Conservation (phyloP, 352 stramenopile genomes). For the Phytopythium helicoides region DNA sequence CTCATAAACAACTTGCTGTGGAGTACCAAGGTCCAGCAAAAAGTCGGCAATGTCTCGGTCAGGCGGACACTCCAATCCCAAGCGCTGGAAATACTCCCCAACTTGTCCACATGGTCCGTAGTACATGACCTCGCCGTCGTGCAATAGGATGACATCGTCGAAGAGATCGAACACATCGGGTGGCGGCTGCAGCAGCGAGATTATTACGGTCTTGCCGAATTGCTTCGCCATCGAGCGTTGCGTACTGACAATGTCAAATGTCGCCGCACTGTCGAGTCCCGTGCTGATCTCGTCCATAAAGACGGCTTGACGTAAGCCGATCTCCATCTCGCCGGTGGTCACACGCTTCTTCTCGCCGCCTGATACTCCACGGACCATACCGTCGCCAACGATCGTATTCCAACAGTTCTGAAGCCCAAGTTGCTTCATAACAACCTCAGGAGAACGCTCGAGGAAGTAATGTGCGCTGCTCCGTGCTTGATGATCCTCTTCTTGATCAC, state of each 20-base stretch:
- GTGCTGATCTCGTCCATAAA: constrained; percentile 82
- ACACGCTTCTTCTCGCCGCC: constrained; percentile 77
- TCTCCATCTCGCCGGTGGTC: constrained; percentile 78
- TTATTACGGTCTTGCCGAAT: constrained; percentile 43
- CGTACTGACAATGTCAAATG: constrained; percentile 41
- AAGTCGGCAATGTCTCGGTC: constrained; percentile 40
- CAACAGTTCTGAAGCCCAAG: constrained; percentile 40
- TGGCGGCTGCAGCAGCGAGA: constrained; percentile 79
- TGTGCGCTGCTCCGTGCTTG: no score
- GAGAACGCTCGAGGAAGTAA: constrained; percentile 24
- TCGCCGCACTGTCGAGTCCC: constrained; percentile 54
- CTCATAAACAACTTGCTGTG: constrained; percentile 40
- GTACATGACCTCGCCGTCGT: constrained; percentile 42
- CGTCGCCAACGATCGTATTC: constrained; percentile 58
- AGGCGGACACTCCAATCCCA: constrained; percentile 33
- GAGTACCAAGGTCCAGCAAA: constrained; percentile 39
- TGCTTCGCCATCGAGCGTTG: constrained; percentile 23
- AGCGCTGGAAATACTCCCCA: constrained; percentile 33
- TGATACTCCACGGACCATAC: constrained; percentile 59
- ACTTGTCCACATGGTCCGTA: constrained; percentile 40
- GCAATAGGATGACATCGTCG: constrained; percentile 46
- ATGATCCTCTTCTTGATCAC: constrained; percentile 19
- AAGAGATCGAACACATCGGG: constrained; percentile 49
- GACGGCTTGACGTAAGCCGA: constrained; percentile 60
- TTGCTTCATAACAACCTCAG: constrained; percentile 40